Conservation (phyloP, 2,329 filamentous ascomycete species). For the Calonectria pseudoturangicola region DNA sequence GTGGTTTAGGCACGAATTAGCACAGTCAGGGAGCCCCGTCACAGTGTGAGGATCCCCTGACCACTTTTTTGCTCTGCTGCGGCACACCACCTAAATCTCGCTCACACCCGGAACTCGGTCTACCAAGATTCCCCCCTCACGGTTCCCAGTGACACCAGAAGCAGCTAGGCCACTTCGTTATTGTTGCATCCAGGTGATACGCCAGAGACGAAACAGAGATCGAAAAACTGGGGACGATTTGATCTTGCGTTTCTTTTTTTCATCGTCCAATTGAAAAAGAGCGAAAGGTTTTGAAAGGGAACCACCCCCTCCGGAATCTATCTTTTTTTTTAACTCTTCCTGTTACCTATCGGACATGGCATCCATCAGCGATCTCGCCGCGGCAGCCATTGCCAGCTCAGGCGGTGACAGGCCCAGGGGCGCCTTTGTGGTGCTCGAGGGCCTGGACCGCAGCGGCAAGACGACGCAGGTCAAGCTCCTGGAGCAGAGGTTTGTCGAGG, state of each 20-base stretch:
- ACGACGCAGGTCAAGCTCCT: slow-evolving; percentile 89
- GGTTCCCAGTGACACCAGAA: slow-evolving; percentile 15
- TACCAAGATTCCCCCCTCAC: slow-evolving; percentile 23
- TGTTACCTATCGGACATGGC: slow-evolving; percentile 57
- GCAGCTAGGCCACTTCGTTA: background rate
- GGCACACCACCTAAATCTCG: slow-evolving; percentile 14
- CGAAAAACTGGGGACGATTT: background rate
- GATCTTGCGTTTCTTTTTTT: background rate
- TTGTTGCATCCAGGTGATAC: slow-evolving; percentile 15
- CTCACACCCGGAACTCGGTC: background rate
- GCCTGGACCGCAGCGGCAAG: slow-evolving; percentile 92
- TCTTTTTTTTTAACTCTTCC: background rate
- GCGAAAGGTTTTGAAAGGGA: background rate
- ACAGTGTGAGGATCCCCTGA: slow-evolving; percentile 28
- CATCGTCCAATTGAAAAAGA: background rate
- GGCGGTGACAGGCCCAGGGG: slow-evolving; percentile 66
- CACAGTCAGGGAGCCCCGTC: background rate
- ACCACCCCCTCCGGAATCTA: background rate
- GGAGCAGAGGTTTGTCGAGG: slow-evolving; percentile 70
- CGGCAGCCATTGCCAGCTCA: slow-evolving; percentile 67
- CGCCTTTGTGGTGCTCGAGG: slow-evolving; percentile 89
- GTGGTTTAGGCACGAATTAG: slow-evolving; percentile 3
- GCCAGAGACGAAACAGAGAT: background rate
- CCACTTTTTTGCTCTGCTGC: background rate
- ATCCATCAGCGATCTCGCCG: slow-evolving; percentile 70